Evolutionary conservation across 192 early-diverging fungal species (phyloP).

Genomic region (Linnemannia elongata): DNA sequence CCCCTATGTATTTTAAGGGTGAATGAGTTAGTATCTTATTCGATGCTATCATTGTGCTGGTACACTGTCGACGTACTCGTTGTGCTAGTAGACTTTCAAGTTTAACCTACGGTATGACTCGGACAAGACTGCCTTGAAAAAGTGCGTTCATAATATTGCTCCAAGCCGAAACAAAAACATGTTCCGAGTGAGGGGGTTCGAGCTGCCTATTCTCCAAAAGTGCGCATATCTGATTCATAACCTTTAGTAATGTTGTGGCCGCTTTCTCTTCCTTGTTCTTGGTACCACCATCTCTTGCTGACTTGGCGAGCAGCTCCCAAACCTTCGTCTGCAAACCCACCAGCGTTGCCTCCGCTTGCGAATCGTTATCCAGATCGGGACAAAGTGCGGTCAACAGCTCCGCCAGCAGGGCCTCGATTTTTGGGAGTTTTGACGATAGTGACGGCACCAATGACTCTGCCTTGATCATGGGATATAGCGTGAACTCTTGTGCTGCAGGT

Average conservation of each 20-base stretch:
- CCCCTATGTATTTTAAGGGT: too few species aligned
- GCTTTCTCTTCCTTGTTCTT: not conserved
- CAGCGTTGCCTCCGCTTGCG: not conserved
- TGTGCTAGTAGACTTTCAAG: too few species aligned
- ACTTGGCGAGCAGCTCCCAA: not conserved
- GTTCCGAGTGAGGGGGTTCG: constrained; percentile 5
- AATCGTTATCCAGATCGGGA: not conserved
- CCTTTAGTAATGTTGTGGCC: not conserved
- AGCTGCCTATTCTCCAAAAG: not conserved
- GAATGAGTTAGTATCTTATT: too few species aligned
- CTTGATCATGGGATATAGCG: not conserved
- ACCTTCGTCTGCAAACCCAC: not conserved
- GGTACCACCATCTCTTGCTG: not conserved
- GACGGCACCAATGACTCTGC: not conserved
- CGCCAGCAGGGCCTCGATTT: not conserved
- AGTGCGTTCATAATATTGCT: not conserved
- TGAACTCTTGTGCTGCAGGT: not conserved
- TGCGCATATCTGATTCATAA: not conserved
- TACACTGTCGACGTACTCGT: too few species aligned
- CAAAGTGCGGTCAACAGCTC: not conserved
- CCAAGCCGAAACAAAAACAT: constrained; percentile 17
- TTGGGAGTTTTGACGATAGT: not conserved
- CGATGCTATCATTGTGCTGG: too few species aligned
- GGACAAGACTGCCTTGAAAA: too few species aligned
- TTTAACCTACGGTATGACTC: too few species aligned